These are phyloP conservation scores for Casuarina equisetifolia DNA, from an alignment of 306 rosid genomes.

Conservation along the genomic window DNA sequence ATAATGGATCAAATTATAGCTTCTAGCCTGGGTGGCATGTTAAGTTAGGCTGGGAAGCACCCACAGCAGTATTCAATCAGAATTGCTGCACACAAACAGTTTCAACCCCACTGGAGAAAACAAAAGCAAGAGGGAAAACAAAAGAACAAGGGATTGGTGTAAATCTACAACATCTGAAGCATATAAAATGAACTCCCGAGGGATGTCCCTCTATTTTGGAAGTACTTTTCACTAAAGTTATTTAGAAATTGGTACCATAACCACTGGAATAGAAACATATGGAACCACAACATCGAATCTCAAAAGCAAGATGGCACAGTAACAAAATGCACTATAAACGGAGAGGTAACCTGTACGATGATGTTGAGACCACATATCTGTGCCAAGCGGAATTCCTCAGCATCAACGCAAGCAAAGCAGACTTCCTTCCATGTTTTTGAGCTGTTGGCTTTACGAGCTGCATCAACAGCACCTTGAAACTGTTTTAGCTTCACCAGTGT, in stretches of 20 bases:
- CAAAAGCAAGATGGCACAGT: not conserved
- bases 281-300: not conserved
- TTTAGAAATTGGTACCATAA: not conserved
- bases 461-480: constrained; percentile 98
- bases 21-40: not conserved
- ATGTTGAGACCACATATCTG: constrained; percentile 96
- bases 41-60: not conserved
- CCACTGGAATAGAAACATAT: not conserved
- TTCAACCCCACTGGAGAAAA: not conserved
- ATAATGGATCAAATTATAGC: constrained; percentile 1
- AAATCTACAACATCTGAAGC: not conserved
- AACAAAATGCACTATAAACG: constrained; percentile 10
- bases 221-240: not conserved
- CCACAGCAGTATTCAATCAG: not conserved
- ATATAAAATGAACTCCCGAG: not conserved
- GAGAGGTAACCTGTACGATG: constrained; percentile 64
- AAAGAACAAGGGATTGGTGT: not conserved
- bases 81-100: not conserved
- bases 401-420: constrained; percentile 96
- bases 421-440: constrained; percentile 98
- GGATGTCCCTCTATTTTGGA: not conserved
- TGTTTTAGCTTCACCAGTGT: constrained; percentile 84
- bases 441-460: constrained; percentile 95
- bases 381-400: constrained; percentile 93
- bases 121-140: not conserved